Conservation (phyloP, 306 rosid genomes). For the Neltuma alba region DNA sequence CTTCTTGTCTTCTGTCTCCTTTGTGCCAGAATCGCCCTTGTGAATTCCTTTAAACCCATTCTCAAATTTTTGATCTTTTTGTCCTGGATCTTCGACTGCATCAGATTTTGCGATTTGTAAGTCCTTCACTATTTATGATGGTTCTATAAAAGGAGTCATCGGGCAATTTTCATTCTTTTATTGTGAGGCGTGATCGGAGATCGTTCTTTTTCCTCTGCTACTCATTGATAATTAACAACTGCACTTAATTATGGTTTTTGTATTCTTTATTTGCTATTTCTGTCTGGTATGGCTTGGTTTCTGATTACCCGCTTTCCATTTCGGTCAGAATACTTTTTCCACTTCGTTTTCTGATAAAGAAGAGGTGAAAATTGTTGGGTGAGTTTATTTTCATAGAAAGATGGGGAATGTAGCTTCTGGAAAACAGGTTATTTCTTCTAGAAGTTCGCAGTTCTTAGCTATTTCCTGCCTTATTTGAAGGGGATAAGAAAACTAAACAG, state of each 20-base stretch:
- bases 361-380: not conserved
- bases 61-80: not conserved
- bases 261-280: not conserved
- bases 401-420: not conserved
- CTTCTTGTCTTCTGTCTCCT: not conserved
- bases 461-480: conserved; percentile 28
- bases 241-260: not conserved
- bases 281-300: not conserved
- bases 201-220: not conserved
- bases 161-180: not conserved
- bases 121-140: not conserved
- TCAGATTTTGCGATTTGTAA: not conserved
- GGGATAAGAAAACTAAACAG: not conserved
- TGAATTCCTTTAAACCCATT: not conserved
- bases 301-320: not conserved
- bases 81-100: not conserved
- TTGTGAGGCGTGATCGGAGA: not conserved
- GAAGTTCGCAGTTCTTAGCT: not conserved
- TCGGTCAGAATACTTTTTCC: not conserved
- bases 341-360: not conserved
- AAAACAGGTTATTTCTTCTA: not conserved
- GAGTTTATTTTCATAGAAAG: not conserved
- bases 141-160: not conserved
- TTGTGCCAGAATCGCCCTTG: not conserved
- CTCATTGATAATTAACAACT: not conserved